Evolutionary conservation across 208 protist species (phyloP), one percentile per base, ranked within the genome.

Genomic region (Leishmania arabica): DNA sequence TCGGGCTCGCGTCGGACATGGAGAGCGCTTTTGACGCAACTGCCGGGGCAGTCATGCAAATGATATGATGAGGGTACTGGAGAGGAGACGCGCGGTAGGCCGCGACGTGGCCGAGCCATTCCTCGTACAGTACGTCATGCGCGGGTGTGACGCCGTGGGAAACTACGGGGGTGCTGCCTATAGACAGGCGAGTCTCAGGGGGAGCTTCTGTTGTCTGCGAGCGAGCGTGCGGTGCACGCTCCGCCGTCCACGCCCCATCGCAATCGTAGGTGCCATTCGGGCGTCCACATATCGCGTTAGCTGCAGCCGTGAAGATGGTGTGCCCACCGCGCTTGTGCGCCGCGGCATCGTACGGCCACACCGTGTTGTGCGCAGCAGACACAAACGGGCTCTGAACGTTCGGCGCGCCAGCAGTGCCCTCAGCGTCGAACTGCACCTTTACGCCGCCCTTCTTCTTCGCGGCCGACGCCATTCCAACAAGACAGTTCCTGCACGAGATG

Each of bases 41-140:
- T 21, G 58, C 42, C 31, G 51, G 47, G 24, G 66, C 60, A 19
- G 40, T 51, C 37, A 84, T 66, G 62, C 51, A 27, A 27, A 90
- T 37, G n/a, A 58, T 71, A 80, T 92, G 89, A 58, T 84, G 79
- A 7, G 89, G 89, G 69, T 91, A 89, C 42, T 90, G 79, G 2
- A 84, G 75, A 3, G 85, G 82, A 24, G 73, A 79, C 34, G 75
- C 69, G 40, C 82, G 83, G 47, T 75, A 53, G 13, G 37, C 21
- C 4, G 81, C 83, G 1, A 91, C 66, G 62, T 90, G 62, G 5
- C 40, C 11, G 17, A 84, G 81, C 89, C 89, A 92, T 65, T 69
- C 75, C 54, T 70, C 65, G 58, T 79, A 77, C 15, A 86, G 65
- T 42, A 37, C 6, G 9, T 84, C 65, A 19, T 69, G 54, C 21